Evolutionary conservation across 805 yeast species (phyloP).

Genomic region (Wickerhamiella kazuoi): DNA sequence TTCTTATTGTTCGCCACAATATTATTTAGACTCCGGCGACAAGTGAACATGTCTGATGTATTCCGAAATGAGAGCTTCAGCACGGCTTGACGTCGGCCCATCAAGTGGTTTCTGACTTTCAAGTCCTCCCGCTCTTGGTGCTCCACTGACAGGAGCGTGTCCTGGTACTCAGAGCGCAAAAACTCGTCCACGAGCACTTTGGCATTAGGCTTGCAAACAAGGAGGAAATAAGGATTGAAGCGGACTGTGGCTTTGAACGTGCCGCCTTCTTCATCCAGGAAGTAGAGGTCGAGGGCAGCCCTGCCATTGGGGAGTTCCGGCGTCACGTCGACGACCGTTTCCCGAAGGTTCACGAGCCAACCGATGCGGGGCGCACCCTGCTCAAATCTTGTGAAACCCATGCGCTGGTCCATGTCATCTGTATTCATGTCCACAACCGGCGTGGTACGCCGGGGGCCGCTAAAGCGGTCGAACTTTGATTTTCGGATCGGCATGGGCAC

Average conservation of each 20-base stretch:
- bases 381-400: slow-evolving; percentile 78
- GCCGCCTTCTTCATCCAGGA: slow-evolving; percentile 92
- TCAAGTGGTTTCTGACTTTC: slow-evolving; percentile 64
- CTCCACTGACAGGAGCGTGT: slow-evolving; percentile 47
- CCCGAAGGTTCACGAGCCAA: slow-evolving; percentile 90
- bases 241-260: slow-evolving; percentile 71
- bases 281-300: slow-evolving; percentile 87
- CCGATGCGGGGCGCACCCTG: slow-evolving; percentile 59
- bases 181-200: slow-evolving; percentile 77
- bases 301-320: slow-evolving; percentile 27
- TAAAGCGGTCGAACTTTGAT: not conserved
- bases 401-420: slow-evolving; percentile 54
- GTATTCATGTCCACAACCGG: slow-evolving; percentile 2
- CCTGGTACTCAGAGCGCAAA: slow-evolving; percentile 5
- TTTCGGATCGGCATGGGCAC: not conserved
- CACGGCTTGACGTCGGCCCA: slow-evolving; percentile 51
- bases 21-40: slow-evolving; percentile 52
- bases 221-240: slow-evolving; percentile 73
- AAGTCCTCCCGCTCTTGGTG: slow-evolving; percentile 63
- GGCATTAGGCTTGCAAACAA: slow-evolving; percentile 35
- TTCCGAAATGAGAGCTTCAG: slow-evolving; percentile 60
- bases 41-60: slow-evolving; percentile 53
- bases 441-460: not conserved
- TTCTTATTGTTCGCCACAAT: slow-evolving; percentile 51
- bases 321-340: slow-evolving; percentile 31